These are phyloP conservation scores for Fragaria vesca DNA, from an alignment of 306 rosid species.

Conservation along the genomic window DNA sequence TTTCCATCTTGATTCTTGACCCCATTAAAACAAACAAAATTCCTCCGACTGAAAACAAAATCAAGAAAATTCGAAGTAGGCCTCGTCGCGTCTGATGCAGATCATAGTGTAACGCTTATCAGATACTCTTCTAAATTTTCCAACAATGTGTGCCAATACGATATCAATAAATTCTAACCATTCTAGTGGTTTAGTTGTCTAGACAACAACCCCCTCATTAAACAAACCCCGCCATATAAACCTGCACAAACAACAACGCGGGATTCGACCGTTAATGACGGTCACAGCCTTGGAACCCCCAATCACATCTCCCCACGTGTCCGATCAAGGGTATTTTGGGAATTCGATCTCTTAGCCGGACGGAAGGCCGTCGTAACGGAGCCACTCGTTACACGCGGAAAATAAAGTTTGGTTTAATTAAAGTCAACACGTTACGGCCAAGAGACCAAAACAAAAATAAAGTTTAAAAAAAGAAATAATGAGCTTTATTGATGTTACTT, in stretches of 20 bases:
- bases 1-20: not conserved
- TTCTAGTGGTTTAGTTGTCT: not conserved
- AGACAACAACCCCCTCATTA: not conserved
- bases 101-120: not conserved
- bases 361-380: not conserved
- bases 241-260: not conserved
- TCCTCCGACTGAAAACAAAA: not conserved
- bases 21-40: not conserved
- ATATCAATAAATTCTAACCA: not conserved
- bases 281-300: not conserved
- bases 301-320: not conserved
- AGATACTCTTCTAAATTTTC: not conserved
- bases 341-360: not conserved
- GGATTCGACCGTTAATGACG: not conserved
- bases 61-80: not conserved
- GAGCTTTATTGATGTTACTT: not conserved
- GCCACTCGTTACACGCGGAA: not conserved
- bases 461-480: not conserved
- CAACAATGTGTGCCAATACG: not conserved
- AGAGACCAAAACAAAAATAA: not conserved
- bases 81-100: not conserved
- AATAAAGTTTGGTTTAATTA: not conserved
- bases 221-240: not conserved
- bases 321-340: not conserved
- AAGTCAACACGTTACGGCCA: not conserved